Conservation (phyloP, 768 basidiomycete genomes). For the Serpula lacrymans region DNA sequence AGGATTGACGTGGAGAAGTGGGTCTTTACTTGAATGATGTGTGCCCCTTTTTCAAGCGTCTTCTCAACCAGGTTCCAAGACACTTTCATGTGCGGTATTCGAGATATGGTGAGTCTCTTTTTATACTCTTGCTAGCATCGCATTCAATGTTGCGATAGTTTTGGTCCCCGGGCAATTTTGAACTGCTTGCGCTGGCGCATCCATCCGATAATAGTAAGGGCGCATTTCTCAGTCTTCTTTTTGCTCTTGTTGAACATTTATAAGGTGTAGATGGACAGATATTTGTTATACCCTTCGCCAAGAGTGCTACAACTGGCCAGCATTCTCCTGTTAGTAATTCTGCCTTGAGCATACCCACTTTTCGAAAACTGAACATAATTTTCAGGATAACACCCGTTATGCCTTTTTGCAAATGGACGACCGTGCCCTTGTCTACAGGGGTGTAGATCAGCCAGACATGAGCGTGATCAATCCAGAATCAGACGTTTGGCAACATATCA, state of each 20-base stretch:
- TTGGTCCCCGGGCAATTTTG: conserved; percentile 92
- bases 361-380: neutral
- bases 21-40: conserved; percentile 3
- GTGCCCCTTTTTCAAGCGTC: conserved; percentile 6
- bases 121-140: neutral
- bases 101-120: conserved; percentile 54
- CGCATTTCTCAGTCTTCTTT: neutral
- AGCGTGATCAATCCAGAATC: conserved; percentile 97
- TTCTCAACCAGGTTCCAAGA: conserved; percentile 62
- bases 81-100: conserved; percentile 79
- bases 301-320: conserved; percentile 89
- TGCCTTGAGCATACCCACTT: neutral
- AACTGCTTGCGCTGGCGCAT: conserved; percentile 73
- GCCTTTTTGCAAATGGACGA: conserved; percentile 97
- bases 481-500: conserved; percentile 97
- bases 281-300: conserved; percentile 88
- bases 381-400: conserved; percentile 92
- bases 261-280: conserved; percentile 66
- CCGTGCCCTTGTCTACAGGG: conserved; percentile 87
- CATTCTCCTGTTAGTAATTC: conserved; percentile 73
- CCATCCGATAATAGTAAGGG: conserved; percentile 48
- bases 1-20: conserved; percentile 51
- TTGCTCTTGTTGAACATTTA: conserved; percentile 8
- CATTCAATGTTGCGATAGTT: conserved; percentile 49
- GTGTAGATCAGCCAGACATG: conserved; percentile 97